A percentile compares a stretch with the other conserved stretches of the same genome.
Evolutionary conservation across 768 basidiomycete species (phyloP).

Genomic region (Psilocybe cubensis): DNA sequence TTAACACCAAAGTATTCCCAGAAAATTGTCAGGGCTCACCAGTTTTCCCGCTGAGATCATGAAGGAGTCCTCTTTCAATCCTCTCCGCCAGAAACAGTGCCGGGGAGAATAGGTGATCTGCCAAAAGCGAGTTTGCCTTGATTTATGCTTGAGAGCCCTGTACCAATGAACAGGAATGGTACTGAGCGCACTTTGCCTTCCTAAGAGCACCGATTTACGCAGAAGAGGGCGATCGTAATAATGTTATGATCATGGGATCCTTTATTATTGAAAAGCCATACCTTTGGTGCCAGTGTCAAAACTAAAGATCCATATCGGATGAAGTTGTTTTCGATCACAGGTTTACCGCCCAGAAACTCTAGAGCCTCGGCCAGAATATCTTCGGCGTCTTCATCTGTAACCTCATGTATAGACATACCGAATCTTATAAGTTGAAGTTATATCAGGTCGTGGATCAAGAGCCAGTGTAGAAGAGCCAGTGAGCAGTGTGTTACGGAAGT

Average conservation of each 20-base stretch:
- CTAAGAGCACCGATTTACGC: constrained; percentile 30
- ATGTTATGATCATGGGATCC: neutral
- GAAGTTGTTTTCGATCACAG: constrained; percentile 42
- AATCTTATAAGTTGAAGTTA: neutral
- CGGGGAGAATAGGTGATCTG: constrained; percentile 76
- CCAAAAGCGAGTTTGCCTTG: constrained; percentile 72
- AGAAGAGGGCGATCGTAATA: neutral
- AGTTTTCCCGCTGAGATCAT: constrained; percentile 38
- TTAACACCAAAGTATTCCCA: neutral
- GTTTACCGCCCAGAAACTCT: constrained; percentile 50
- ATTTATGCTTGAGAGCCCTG: constrained; percentile 12
- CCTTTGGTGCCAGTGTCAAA: constrained; percentile 64
- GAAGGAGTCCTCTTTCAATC: constrained; percentile 62
- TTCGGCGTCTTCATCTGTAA: constrained; percentile 27
- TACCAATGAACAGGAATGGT: constrained; percentile 5
- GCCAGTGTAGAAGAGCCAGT: too few relatives aligned
- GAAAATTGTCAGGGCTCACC: constrained; percentile 37
- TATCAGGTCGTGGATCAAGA: too few relatives aligned
- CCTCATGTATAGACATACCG: neutral
- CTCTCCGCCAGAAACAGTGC: constrained; percentile 67
- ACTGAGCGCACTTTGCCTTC: constrained; percentile 58
- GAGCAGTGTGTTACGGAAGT: too few relatives aligned
- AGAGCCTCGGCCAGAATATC: constrained; percentile 60
- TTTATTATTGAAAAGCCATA: constrained; percentile 19
- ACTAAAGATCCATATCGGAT: constrained; percentile 58